These are phyloP conservation scores for Oryza rufipogon DNA, from an alignment of 176 grass and related monocot genomes.

Conservation along the genomic window DNA sequence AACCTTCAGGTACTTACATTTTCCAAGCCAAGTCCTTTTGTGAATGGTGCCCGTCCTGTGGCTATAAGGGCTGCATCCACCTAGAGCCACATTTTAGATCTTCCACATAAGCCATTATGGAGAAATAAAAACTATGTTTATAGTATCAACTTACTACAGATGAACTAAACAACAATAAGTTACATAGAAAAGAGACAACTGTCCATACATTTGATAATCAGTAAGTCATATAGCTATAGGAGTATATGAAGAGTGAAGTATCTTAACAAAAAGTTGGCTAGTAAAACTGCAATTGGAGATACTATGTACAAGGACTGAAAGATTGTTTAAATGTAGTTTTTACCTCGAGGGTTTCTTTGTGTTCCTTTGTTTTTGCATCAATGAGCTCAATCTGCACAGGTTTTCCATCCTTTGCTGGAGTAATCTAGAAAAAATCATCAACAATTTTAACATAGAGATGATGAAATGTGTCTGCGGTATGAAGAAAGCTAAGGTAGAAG, in stretches of 20 bases:
- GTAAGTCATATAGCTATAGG: slow-evolving; percentile 6
- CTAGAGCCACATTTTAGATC: slow-evolving; percentile 41
- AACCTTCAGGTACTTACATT: slow-evolving; percentile 60
- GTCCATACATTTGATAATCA: not conserved
- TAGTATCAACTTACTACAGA: not conserved
- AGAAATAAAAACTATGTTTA: not conserved
- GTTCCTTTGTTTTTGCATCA: slow-evolving; percentile 96
- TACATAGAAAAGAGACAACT: not conserved
- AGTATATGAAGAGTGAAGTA: slow-evolving; percentile 9
- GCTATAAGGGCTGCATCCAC: slow-evolving; percentile 97
- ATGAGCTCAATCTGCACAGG: slow-evolving; percentile 95
- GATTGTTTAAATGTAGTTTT: slow-evolving; percentile 37
- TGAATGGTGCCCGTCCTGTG: slow-evolving; percentile 95
- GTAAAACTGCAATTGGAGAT: not conserved
- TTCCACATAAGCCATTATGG: not conserved
- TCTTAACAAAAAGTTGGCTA: not conserved
- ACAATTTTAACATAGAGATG: slow-evolving; percentile 30
- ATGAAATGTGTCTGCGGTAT: slow-evolving; percentile 1
- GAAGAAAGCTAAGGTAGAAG: slow-evolving; percentile 1
- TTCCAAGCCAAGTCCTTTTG: slow-evolving; percentile 96
- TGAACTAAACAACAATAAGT: slow-evolving; percentile 12
- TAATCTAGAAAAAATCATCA: slow-evolving; percentile 63
- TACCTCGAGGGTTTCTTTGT: slow-evolving; percentile 89
- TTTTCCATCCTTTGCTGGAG: slow-evolving; percentile 87
- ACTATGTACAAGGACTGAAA: slow-evolving; percentile 26